Conservation (phyloP, 352 stramenopile genomes). For the Globisporangium recalcitrans region DNA sequence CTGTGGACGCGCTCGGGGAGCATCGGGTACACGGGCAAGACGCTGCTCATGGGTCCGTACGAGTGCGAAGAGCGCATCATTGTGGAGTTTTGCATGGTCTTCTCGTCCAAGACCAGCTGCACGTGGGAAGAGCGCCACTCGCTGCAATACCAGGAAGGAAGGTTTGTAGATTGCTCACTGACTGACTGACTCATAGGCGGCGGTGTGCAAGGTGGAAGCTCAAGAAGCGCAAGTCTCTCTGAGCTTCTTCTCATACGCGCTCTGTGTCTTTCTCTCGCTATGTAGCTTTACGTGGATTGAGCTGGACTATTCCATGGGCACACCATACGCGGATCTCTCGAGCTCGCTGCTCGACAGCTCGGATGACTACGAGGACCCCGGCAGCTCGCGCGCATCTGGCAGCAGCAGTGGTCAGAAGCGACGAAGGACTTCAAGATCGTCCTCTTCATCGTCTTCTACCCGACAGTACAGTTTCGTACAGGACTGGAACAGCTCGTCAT, state of each 20-base stretch:
- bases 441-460: background rate
- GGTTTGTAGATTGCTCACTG: background rate
- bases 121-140: constrained; percentile 52
- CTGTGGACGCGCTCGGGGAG: constrained; percentile 46
- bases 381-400: background rate
- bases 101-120: constrained; percentile 43
- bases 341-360: constrained; percentile 21
- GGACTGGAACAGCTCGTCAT: constrained; percentile 5
- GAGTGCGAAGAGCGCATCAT: constrained; percentile 29
- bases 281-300: constrained; percentile 70
- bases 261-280: background rate
- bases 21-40: constrained; percentile 42
- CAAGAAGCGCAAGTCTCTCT: background rate
- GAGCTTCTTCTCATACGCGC: background rate
- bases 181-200: background rate
- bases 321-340: constrained; percentile 36
- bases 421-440: background rate
- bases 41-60: constrained; percentile 39
- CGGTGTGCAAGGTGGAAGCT: constrained; percentile 1
- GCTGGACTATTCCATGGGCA: constrained; percentile 46
- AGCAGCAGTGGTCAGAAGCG: constrained; percentile 19
- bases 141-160: constrained; percentile 43
- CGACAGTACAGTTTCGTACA: constrained; percentile 9
- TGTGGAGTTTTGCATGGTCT: constrained; percentile 42
- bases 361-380: constrained; percentile 25